Evolutionary conservation across 495 filamentous ascomycete species (phyloP).

Genomic region (Aspergillus funiculosus): DNA sequence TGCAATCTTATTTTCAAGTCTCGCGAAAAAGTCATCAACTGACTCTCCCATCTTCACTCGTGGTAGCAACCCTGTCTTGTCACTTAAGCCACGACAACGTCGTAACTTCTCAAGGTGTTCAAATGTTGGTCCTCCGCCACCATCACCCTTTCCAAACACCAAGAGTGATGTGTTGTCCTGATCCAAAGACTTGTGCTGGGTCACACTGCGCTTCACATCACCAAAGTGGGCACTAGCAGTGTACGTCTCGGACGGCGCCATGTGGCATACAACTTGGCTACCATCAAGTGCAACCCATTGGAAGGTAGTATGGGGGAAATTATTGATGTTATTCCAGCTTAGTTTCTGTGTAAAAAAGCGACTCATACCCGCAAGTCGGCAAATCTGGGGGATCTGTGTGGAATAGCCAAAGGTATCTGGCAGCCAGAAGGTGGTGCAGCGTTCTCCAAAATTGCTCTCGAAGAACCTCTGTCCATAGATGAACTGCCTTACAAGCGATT

Average conservation of each 20-base stretch:
- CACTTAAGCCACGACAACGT: conserved; percentile 88
- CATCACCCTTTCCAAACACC: conserved; percentile 94
- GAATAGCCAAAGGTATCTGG: conserved; percentile 98
- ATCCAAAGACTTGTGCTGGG: conserved; percentile 92
- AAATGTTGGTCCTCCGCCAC: conserved; percentile 92
- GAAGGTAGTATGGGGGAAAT: conserved; percentile 96
- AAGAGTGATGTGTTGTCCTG: conserved; percentile 81
- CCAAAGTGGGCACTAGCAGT: conserved; percentile 93
- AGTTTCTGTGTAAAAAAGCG: conserved; percentile 97
- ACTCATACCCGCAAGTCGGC: conserved; percentile 85
- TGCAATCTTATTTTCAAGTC: conserved; percentile 64
- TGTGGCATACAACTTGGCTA: conserved; percentile 94
- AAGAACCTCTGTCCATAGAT: conserved; percentile 92
- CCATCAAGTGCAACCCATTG: conserved; percentile 95
- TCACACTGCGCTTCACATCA: conserved; percentile 83
- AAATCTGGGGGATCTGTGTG: conserved; percentile 87
- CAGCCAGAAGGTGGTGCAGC: conserved; percentile 90
- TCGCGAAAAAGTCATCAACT: conserved; percentile 94
- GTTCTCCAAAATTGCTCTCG: conserved; percentile 84
- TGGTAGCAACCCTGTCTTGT: conserved; percentile 75
- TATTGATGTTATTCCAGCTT: conserved; percentile 97
- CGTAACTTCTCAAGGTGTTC: conserved; percentile 91
- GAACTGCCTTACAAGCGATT: conserved; percentile 93
- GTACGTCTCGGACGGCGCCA: conserved; percentile 91
- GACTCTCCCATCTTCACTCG: conserved; percentile 84